phyloP scores from a whole-genome alignment of 2,329 filamentous ascomycete species.

The Ophiosphaerella narmari region DNA sequence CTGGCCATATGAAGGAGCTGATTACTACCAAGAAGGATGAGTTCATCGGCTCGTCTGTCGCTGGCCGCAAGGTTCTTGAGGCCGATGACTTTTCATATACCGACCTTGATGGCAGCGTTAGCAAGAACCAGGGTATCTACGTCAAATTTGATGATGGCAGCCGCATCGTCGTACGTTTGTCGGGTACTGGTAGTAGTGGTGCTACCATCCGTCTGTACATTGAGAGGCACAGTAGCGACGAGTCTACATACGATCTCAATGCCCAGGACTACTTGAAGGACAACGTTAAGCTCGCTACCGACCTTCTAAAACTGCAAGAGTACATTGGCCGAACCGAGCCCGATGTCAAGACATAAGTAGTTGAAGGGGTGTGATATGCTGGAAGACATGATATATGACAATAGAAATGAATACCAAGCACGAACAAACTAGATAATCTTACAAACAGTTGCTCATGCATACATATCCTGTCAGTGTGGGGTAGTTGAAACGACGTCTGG shows the following conservation, averaged over 20 bases:
- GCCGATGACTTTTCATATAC: constrained; percentile 98
- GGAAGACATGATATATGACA: constrained; percentile 12
- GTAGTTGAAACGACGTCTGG: not conserved
- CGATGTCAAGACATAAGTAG: constrained; percentile 85
- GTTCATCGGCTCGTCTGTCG: constrained; percentile 83
- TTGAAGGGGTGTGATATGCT: not conserved
- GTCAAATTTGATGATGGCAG: constrained; percentile 93
- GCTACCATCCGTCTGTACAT: constrained; percentile 97
- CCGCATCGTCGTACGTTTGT: constrained; percentile 92
- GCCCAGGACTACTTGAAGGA: constrained; percentile 94
- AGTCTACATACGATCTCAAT: constrained; percentile 75
- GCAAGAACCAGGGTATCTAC: constrained; percentile 94
- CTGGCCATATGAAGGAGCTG: constrained; percentile 77
- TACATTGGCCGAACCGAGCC: constrained; percentile 90
- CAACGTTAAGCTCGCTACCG: constrained; percentile 82
- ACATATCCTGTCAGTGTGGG: too few species aligned
- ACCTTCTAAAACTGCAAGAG: constrained; percentile 90
- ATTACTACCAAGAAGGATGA: constrained; percentile 70
- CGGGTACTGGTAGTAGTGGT: constrained; percentile 91
- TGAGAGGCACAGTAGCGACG: constrained; percentile 89
- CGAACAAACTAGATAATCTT: too few species aligned
- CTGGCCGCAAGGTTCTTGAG: constrained; percentile 81
- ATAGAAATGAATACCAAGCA: not conserved
- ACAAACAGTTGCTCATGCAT: too few species aligned
- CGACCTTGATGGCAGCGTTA: constrained; percentile 94